Base-by-base conservation (phyloP, 495 filamentous ascomycete species). In the Tuber umbilicatum region DNA sequence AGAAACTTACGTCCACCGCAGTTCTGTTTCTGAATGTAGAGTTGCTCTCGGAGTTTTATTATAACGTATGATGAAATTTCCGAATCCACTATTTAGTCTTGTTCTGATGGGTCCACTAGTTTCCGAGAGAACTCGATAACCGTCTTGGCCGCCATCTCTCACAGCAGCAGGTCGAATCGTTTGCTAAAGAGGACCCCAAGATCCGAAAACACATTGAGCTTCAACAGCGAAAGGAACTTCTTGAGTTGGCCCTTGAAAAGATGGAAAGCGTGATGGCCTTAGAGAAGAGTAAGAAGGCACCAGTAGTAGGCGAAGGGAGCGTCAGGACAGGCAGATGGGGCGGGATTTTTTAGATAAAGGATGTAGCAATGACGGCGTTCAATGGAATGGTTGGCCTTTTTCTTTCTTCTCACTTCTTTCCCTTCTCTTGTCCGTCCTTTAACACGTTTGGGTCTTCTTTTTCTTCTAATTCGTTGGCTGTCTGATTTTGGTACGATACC, bases 11-110 rank as follows among this genome's bases (percentile, higher is more conserved):
- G 23, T 90, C 92, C 5, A 98, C 94, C 0, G 94, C 95, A 17
- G 96, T 98, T 16, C 88, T 99, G 0, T 99, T 99, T 87, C 89
- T 99, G 16, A 97, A 99, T 79, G 96, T 97, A 47, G 95, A 99
- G 85, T 88, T 99, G 39, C 87, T 99, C 60, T 93, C 92, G 6
- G 97, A 98, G 82, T 99, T 98, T 80, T 97, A 97, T 85, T 94
- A 96, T 82, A 91, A 94, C 81, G 81, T 80, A 82, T 55, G 45
- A 64, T 64, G 55, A 64, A 64, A 69, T 69, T 27, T 45, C 43
- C 55, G 35, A 45, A 21, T 70, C 21, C n/a, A n/a, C 35, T 70
- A 19, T 17, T 45, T 19, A 27, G 38, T n/a, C 23, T 31, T 70
- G 31, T 21, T 75, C 70, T 38, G 39, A 42, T n/a, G 23, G 23